Conservation (phyloP, 1,139 yeast genomes). For the Yamadazyma buinensis region DNA sequence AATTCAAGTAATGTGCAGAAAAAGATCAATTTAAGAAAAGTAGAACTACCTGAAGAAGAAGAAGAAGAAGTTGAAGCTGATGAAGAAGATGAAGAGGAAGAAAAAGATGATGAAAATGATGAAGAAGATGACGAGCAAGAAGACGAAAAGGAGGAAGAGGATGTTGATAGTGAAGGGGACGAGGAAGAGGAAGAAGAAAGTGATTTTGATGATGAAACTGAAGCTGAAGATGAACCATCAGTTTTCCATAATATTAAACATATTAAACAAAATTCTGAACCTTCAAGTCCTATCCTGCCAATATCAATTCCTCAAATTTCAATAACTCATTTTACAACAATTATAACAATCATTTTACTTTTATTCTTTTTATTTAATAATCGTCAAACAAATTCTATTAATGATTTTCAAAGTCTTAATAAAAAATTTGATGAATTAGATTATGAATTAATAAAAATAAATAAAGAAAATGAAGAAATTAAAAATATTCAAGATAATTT, state of each 20-base stretch:
- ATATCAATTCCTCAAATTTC: too few species aligned
- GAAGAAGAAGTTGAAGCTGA: constrained; percentile 4
- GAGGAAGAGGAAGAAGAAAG: constrained; percentile 6
- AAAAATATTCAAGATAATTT: constrained; percentile 8
- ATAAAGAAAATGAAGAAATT: constrained; percentile 12
- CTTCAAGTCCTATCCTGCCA: too few species aligned
- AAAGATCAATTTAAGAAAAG: not conserved
- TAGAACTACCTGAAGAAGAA: not conserved
- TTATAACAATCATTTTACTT: not conserved
- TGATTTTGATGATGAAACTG: constrained; percentile 9
- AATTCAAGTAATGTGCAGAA: too few species aligned
- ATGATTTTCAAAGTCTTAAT: constrained; percentile 15
- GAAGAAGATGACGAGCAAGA: constrained; percentile 7
- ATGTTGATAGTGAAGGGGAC: not conserved
- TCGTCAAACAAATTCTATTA: constrained; percentile 1
- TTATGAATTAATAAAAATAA: constrained; percentile 15
- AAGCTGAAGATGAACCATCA: constrained; percentile 6
- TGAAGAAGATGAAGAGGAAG: constrained; percentile 1
- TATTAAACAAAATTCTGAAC: constrained; percentile 1
- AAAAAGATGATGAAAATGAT: constrained; percentile 9
- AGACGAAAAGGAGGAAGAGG: constrained; percentile 8
- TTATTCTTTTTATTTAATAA: not conserved
- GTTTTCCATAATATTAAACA: not conserved
- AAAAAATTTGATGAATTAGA: constrained; percentile 18
- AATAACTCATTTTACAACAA: too few species aligned